Base-by-base conservation (phyloP, 495 filamentous ascomycete species). In the Monascus purpureus region DNA sequence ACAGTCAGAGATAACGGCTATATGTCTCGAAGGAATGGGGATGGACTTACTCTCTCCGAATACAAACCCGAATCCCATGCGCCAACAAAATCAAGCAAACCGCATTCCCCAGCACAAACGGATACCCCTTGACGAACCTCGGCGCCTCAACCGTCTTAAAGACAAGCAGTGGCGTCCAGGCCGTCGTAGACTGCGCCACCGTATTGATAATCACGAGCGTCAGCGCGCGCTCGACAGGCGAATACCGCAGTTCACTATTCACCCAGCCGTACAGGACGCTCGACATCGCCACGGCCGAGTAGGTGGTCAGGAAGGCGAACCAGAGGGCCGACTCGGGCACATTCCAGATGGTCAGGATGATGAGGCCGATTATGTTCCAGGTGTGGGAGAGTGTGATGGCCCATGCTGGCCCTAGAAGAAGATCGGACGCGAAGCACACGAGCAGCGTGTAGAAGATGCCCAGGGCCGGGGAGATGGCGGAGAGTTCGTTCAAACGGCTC, bases 141-240 rank as follows among this genome's bases (percentile, higher is more conserved):
- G 65, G 63, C 9, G 53, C 64, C 17, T 60, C 57, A 12, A 69
- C 47, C 4, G 65, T 56, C 40, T 57, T 62, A 14, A 59, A 60
- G 4, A 59, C 60, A 8, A 57, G 23, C 17, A 57, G 38, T 12
- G 48, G 53, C 6, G 49, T 52, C 53, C 53, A 57, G 6, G 41
- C 47, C 2, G 50, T 54, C 2, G 66, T 59, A 1, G 65, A 65
- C 45, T 72, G 69, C 6, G 59, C 59, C 33, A 66, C 38, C 2
- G 58, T 58, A 37, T 70, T 75, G 49, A 70, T 63, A 14, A 57
- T 46, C 9, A 63, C 56, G 14, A 70, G 53, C 1, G 72, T 65
- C 11, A 75, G 35, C 2, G 70, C 63, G n/a, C 73, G 47, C 42
- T 75, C 68, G 39, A 70, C 63, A 14, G 65, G 63, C 55, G 73